Base-by-base conservation (phyloP, 805 yeast species). In the Candida ascalaphidarum region DNA sequence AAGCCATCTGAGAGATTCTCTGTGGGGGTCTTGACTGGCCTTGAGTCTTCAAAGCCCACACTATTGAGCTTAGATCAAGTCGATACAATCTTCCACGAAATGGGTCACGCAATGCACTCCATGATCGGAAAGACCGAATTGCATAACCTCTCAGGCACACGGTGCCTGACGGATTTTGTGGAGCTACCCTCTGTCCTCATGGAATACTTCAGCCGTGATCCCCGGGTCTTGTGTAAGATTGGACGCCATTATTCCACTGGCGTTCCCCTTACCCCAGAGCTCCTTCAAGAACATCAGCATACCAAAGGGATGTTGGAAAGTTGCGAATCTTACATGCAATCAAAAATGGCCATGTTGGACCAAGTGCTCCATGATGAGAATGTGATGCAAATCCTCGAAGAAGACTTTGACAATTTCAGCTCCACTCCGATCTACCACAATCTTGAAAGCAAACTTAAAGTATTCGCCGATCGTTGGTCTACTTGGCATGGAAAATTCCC, bases 31-130 rank as follows among this genome's bases (percentile, higher is more conserved):
- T 44, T 53, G 36, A 50, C 52, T 2, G 52, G 56, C 1, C 27
- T 37, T 6, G 48, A 40, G 11, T 27, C 29, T 11, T 41, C 39
- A 11, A 25, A 34, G 15, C 69, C 73, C 14, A 77, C 88, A 17
- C 58, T 82, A 12, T 55, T 89, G 22, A 64, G 78, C 9, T 63
- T 83, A 32, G 71, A 68, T 32, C 97, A 92, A 44, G 86, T 89
- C 13, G 95, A 89, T 43, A 92, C 98, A 0, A 59, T 92, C 12
- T 92, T 92, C 60, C 98, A 92, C 55, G 98, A 92, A 55, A 86
- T 92, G 95, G 98, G 98, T 1, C 98, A 92, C 54, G 97, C 97
- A 1, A 81, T 92, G 74, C 98, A 92, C 52, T 84, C 96, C 3
- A 89, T 92, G 95, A 58, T 92, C 13, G 98, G 97, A 0, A 69